Conservation (phyloP, 768 basidiomycete species). For the Tylopilus intermedius region DNA sequence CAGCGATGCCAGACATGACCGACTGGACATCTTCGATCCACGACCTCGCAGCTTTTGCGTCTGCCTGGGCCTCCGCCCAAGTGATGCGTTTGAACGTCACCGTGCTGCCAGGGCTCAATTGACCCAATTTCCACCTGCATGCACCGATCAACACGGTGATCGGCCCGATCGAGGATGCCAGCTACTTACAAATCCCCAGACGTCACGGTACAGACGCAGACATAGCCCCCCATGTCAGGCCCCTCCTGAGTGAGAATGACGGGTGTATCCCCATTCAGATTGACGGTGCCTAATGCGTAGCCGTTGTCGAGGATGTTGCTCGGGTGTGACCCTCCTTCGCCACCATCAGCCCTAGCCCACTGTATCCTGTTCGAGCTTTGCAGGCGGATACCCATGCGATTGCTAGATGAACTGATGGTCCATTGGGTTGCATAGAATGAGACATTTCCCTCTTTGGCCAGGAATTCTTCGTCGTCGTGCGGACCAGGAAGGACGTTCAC, state of each 20-base stretch:
- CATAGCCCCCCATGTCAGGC: constrained; percentile 60
- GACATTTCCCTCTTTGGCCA: constrained; percentile 43
- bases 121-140: constrained; percentile 63
- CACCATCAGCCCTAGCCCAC: constrained; percentile 55
- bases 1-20: background rate
- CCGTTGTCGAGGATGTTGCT: constrained; percentile 63
- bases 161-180: background rate
- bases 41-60: constrained; percentile 19
- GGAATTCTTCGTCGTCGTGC: constrained; percentile 54
- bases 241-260: constrained; percentile 60
- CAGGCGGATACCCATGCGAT: constrained; percentile 61
- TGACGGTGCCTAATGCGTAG: constrained; percentile 51
- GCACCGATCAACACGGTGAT: background rate
- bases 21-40: constrained; percentile 31
- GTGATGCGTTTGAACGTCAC: constrained; percentile 50
- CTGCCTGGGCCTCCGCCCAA: constrained; percentile 35
- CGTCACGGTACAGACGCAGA: constrained; percentile 52
- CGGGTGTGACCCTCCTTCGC: constrained; percentile 65
- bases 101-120: constrained; percentile 52
- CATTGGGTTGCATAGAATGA: constrained; percentile 50
- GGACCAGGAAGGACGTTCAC: constrained; percentile 58
- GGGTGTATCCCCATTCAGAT: constrained; percentile 67
- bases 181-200: constrained; percentile 44
- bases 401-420: constrained; percentile 53
- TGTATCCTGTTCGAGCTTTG: constrained; percentile 39